Percentiles rank a stretch among this genome's conserved stretches.
Conservation (phyloP, 192 early-diverging fungal species). For the Borealophlyctis nickersoniae region DNA sequence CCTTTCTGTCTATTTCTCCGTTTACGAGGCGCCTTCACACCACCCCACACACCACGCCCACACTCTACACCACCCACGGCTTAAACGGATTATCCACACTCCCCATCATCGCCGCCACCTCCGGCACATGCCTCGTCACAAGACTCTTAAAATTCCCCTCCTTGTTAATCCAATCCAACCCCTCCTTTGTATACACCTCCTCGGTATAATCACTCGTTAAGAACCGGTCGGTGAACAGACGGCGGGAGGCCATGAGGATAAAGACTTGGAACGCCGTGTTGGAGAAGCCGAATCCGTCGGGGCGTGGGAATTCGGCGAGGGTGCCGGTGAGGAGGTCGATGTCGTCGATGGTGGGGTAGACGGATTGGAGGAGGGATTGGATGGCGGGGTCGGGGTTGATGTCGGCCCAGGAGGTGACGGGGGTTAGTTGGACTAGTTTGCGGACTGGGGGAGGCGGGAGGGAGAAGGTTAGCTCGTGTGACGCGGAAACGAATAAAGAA, state of each 20-base stretch:
- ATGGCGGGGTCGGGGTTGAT: conserved; percentile 15
- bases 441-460: too few species aligned
- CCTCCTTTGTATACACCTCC: conserved; percentile 28
- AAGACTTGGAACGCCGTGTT: conserved; percentile 17
- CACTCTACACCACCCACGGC: too few species aligned
- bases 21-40: too few species aligned
- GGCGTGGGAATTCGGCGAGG: conserved; percentile 27
- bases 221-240: conserved; percentile 31
- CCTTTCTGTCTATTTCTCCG: too few species aligned
- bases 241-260: conserved; percentile 18
- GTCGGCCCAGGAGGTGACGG: conserved; percentile 15
- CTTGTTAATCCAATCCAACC: conserved; percentile 29
- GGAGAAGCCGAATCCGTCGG: neutral
- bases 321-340: conserved; percentile 33
- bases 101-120: conserved; percentile 10
- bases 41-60: too few species aligned
- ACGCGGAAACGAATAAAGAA: too few species aligned
- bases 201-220: conserved; percentile 32
- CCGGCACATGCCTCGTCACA: conserved; percentile 27
- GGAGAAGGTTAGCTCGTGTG: too few species aligned
- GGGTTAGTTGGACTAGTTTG: conserved; percentile 8
- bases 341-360: conserved; percentile 24
- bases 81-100: conserved; percentile 28
- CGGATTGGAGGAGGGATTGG: conserved; percentile 10
- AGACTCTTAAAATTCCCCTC: conserved; percentile 18